A percentile compares a stretch with the other conserved stretches of the same genome.
Evolutionary conservation across 352 stramenopile genomes (phyloP).

Genomic region (Pythium periplocum): DNA sequence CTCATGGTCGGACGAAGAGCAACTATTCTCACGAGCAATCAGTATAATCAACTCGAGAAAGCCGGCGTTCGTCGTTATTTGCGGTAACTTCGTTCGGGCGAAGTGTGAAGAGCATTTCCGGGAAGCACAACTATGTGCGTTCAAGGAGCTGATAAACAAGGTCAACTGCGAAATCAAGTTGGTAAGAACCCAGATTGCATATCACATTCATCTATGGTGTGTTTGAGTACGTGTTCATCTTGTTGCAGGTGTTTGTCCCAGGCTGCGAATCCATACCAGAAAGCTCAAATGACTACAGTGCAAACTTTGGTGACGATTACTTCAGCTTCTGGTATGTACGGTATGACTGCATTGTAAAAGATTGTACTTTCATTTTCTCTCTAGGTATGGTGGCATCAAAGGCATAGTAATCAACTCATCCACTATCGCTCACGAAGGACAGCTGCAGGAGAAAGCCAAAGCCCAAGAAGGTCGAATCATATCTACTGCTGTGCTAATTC

Average conservation of each 20-base stretch:
- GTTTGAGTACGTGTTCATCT: not conserved
- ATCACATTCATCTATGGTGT: too few relatives aligned
- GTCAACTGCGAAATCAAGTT: slow-evolving; percentile 50
- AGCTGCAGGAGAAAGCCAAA: slow-evolving; percentile 26
- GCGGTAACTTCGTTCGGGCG: slow-evolving; percentile 51
- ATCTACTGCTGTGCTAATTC: too few relatives aligned
- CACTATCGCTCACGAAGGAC: slow-evolving; percentile 21
- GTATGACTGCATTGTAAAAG: not conserved
- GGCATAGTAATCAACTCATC: slow-evolving; percentile 71
- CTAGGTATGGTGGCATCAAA: slow-evolving; percentile 73
- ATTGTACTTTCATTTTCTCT: not conserved
- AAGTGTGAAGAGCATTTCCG: slow-evolving; percentile 33
- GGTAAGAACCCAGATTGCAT: slow-evolving; percentile 21
- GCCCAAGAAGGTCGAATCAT: slow-evolving; percentile 44
- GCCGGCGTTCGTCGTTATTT: slow-evolving; percentile 65
- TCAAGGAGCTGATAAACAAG: slow-evolving; percentile 59
- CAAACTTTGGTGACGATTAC: slow-evolving; percentile 53
- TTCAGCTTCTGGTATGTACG: slow-evolving; percentile 77
- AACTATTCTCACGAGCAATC: slow-evolving; percentile 42
- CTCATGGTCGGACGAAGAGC: slow-evolving; percentile 33
- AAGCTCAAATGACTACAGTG: slow-evolving; percentile 24
- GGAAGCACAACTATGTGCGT: slow-evolving; percentile 33
- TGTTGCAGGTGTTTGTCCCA: slow-evolving; percentile 17
- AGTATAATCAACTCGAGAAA: slow-evolving; percentile 35
- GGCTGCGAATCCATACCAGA: not conserved